These are phyloP conservation scores for Erysimum pusillum DNA, from an alignment of 441 rosid species.

Conservation along the genomic window DNA sequence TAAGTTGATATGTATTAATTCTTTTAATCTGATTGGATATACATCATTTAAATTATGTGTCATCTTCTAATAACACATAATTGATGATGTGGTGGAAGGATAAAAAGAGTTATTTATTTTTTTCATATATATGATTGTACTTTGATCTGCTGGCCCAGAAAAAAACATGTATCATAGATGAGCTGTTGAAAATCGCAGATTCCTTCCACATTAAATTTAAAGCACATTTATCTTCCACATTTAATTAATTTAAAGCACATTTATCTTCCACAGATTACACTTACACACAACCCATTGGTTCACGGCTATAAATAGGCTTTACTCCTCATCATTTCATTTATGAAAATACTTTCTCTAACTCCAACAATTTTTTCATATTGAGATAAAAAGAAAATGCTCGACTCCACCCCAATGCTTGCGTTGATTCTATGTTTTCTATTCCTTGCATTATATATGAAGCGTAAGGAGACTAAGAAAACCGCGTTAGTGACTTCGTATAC, in stretches of 20 bases:
- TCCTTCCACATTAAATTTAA: too few species aligned
- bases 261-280: not conserved
- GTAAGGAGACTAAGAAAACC: constrained; percentile 10
- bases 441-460: constrained; percentile 19
- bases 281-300: not conserved
- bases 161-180: not conserved
- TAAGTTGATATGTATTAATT: too few species aligned
- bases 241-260: not conserved
- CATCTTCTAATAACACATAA: too few species aligned
- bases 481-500: not conserved
- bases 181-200: not conserved
- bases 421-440: constrained; percentile 23
- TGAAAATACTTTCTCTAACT: not conserved
- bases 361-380: not conserved
- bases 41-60: too few species aligned
- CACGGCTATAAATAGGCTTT: not conserved
- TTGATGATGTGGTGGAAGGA: too few species aligned
- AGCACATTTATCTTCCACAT: too few species aligned
- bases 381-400: not conserved
- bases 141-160: too few species aligned
- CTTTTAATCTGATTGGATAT: too few species aligned
- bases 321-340: not conserved
- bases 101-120: too few species aligned
- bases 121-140: too few species aligned
- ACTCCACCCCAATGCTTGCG: constrained; percentile 24